Percentiles rank a stretch among this genome's conserved stretches.
Conservation (phyloP, 2,329 filamentous ascomycete genomes). For the Exophiala oligosperma region DNA sequence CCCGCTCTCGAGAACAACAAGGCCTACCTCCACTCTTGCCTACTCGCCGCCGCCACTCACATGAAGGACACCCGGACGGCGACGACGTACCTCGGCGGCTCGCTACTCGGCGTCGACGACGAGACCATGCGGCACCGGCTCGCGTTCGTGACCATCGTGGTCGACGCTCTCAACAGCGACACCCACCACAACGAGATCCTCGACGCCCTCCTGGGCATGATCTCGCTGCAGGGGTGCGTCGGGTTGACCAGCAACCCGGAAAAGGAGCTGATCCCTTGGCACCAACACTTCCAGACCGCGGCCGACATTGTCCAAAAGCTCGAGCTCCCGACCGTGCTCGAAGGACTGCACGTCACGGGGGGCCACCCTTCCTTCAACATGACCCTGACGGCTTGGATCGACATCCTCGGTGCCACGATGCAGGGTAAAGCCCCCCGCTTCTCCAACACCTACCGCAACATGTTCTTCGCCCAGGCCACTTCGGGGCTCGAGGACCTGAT, state of each 20-base stretch:
- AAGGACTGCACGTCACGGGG: slow-evolving; percentile 53
- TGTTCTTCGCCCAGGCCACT: slow-evolving; percentile 67
- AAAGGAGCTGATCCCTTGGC: slow-evolving; percentile 89
- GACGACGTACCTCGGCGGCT: slow-evolving; percentile 45
- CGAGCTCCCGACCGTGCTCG: slow-evolving; percentile 67
- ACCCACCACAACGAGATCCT: slow-evolving; percentile 84
- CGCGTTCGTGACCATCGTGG: slow-evolving; percentile 81
- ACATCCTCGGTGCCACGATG: slow-evolving; percentile 94
- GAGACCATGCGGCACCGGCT: slow-evolving; percentile 93
- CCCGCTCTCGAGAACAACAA: slow-evolving; percentile 89
- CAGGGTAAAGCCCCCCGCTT: slow-evolving; percentile 81
- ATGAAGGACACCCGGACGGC: slow-evolving; percentile 67
- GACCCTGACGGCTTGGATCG: slow-evolving; percentile 92
- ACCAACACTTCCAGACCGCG: slow-evolving; percentile 92
- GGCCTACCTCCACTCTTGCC: slow-evolving; percentile 90
- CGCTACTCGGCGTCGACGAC: slow-evolving; percentile 51
- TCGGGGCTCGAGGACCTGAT: slow-evolving; percentile 89
- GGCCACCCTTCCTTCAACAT: slow-evolving; percentile 84
- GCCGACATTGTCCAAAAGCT: slow-evolving; percentile 83
- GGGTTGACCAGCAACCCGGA: slow-evolving; percentile 78
- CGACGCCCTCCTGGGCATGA: slow-evolving; percentile 89
- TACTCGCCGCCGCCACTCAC: slow-evolving; percentile 90
- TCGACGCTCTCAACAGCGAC: slow-evolving; percentile 76
- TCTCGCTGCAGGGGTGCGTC: slow-evolving; percentile 93
- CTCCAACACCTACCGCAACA: slow-evolving; percentile 92